Evolutionary conservation across 1,284 basidiomycete species (phyloP).

Genomic region (Ganoderma lingzhi): DNA sequence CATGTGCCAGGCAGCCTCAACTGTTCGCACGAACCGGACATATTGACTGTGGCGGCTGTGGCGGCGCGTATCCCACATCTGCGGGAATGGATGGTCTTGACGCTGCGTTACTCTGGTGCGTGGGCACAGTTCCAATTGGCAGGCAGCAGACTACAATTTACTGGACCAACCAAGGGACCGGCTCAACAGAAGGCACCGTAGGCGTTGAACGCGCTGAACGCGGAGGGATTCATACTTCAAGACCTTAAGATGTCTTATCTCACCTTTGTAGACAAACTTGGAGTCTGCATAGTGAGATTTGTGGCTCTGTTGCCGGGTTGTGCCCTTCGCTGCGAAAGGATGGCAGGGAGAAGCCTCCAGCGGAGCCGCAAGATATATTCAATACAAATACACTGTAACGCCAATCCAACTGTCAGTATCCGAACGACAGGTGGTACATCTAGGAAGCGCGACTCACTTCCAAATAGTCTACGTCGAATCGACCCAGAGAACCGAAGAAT

Average conservation of each 20-base stretch:
- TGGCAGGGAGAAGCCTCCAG: not conserved
- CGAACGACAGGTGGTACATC: not conserved
- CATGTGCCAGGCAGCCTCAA: slow-evolving; percentile 7
- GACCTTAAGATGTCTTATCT: not conserved
- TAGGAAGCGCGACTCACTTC: not conserved
- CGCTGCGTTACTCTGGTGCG: not conserved
- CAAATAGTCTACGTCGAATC: not conserved
- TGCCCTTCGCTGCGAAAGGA: not conserved
- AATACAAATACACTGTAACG: slow-evolving; percentile 13
- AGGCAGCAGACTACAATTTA: not conserved
- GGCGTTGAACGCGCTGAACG: not conserved
- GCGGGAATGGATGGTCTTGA: not conserved
- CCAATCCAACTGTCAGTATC: not conserved
- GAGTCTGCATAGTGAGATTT: not conserved
- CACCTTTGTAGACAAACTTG: not conserved
- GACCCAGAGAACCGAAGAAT: not conserved
- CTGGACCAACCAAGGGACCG: not conserved
- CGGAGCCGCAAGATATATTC: slow-evolving; percentile 1
- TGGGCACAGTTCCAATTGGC: not conserved
- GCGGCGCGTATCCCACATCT: not conserved
- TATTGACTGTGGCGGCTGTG: not conserved
- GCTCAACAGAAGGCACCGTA: not conserved
- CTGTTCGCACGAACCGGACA: not conserved
- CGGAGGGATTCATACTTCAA: not conserved
- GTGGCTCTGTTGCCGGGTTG: not conserved